Evolutionary conservation across 495 filamentous ascomycete genomes (phyloP).

Genomic region (Mytilinidion resinicola): DNA sequence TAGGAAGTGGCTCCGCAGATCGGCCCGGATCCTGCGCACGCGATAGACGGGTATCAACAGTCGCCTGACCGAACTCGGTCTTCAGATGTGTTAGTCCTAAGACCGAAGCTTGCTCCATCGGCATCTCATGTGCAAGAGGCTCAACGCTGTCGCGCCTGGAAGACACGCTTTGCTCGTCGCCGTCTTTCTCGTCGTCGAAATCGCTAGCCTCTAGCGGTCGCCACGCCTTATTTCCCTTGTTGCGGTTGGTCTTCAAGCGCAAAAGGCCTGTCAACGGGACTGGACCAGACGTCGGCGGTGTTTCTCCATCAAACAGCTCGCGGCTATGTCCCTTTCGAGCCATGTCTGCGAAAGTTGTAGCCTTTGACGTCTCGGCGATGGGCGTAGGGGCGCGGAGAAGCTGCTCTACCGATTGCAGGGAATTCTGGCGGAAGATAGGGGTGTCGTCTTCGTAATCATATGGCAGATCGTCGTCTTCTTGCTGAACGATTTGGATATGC

Average conservation of each 20-base stretch:
- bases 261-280: constrained; percentile 17
- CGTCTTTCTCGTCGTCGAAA: constrained; percentile 8
- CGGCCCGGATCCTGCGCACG: not conserved
- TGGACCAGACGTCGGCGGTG: constrained; percentile 16
- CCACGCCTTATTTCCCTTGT: constrained; percentile 20
- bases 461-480: not conserved
- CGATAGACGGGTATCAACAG: not conserved
- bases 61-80: constrained; percentile 1
- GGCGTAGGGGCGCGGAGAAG: not conserved
- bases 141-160: not conserved
- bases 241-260: constrained; percentile 7
- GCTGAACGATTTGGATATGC: constrained; percentile 22
- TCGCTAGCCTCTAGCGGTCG: constrained; percentile 22
- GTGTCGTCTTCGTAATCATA: constrained; percentile 8
- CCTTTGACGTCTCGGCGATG: not conserved
- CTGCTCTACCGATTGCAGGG: constrained; percentile 7
- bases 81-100: constrained; percentile 5
- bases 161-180: not conserved
- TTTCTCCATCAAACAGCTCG: constrained; percentile 5
- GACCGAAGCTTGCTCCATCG: not conserved
- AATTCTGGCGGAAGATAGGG: constrained; percentile 16
- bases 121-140: not conserved
- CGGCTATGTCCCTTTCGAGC: constrained; percentile 13
- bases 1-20: not conserved
- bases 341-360: constrained; percentile 23